phyloP scores from a whole-genome alignment of 345 rosid genomes.

The Clausena lansium region DNA sequence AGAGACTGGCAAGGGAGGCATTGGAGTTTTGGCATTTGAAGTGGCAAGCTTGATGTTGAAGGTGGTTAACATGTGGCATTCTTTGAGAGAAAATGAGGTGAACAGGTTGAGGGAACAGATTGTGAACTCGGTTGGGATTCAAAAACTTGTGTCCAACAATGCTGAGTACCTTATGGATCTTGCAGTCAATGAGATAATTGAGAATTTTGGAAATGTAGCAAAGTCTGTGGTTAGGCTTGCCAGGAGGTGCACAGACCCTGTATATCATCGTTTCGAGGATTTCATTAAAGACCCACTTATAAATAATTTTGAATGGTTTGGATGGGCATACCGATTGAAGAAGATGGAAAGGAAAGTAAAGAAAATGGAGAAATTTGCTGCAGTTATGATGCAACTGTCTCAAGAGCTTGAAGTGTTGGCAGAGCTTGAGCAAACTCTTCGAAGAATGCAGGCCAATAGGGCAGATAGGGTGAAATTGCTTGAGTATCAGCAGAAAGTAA shows the following conservation, averaged over 20 bases:
- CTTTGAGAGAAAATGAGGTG: slow-evolving; percentile 43
- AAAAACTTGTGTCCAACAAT: slow-evolving; percentile 48
- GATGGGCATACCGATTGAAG: slow-evolving; percentile 52
- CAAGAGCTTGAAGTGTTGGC: slow-evolving; percentile 62
- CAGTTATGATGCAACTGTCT: slow-evolving; percentile 43
- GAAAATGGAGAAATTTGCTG: slow-evolving; percentile 59
- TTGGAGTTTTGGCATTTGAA: slow-evolving; percentile 64
- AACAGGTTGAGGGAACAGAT: slow-evolving; percentile 45
- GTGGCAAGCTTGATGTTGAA: slow-evolving; percentile 55
- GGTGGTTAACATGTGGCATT: slow-evolving; percentile 53
- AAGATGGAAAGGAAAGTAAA: slow-evolving; percentile 74
- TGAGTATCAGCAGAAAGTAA: slow-evolving; percentile 54
- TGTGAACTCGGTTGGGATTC: slow-evolving; percentile 39
- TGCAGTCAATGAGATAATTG: slow-evolving; percentile 50
- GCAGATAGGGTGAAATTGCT: slow-evolving; percentile 39
- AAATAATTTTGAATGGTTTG: slow-evolving; percentile 47
- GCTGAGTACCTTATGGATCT: slow-evolving; percentile 54
- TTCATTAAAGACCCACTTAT: slow-evolving; percentile 45
- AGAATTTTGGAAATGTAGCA: slow-evolving; percentile 41
- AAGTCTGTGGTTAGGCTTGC: slow-evolving; percentile 50
- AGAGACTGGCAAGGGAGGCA: slow-evolving; percentile 37
- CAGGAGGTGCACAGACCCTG: slow-evolving; percentile 45
- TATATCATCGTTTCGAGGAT: slow-evolving; percentile 39
- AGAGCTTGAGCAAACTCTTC: slow-evolving; percentile 60
- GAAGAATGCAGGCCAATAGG: slow-evolving; percentile 50